These are phyloP conservation scores for Alternaria postmessia DNA, from an alignment of 2,329 filamentous ascomycete species.

Conservation along the genomic window DNA sequence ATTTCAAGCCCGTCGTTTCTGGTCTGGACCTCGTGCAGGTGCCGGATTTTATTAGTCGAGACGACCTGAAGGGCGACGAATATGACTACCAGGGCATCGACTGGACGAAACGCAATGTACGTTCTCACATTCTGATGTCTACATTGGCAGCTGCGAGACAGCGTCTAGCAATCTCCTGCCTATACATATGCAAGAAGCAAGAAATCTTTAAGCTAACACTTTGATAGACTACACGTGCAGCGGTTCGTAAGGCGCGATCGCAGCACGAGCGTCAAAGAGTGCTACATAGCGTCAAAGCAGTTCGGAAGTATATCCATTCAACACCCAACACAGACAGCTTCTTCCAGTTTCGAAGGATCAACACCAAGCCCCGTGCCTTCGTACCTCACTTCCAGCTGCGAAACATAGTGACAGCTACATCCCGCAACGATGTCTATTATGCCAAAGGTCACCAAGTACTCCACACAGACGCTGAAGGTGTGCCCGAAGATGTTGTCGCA, in stretches of 20 bases:
- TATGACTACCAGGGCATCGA: conserved; percentile 52
- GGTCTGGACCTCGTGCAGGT: conserved; percentile 36
- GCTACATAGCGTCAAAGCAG: conserved; percentile 22
- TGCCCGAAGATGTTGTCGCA: conserved; percentile 54
- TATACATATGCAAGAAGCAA: neutral
- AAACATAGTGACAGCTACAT: conserved; percentile 63
- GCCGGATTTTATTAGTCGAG: conserved; percentile 38
- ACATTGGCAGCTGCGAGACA: neutral
- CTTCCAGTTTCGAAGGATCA: conserved; percentile 60
- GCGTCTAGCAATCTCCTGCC: neutral
- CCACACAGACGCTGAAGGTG: conserved; percentile 59
- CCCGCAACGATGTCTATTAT: conserved; percentile 65
- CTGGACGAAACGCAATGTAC: conserved; percentile 40
- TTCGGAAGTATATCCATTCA: conserved; percentile 24
- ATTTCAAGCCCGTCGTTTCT: conserved; percentile 22
- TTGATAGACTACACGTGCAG: conserved; percentile 29
- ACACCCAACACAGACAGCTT: conserved; percentile 55
- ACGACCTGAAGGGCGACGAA: conserved; percentile 45
- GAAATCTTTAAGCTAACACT: neutral
- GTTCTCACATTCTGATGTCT: neutral
- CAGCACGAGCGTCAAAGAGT: conserved; percentile 34
- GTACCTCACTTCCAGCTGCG: conserved; percentile 68
- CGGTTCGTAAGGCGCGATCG: conserved; percentile 35
- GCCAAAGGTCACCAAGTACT: conserved; percentile 58
- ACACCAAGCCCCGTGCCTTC: conserved; percentile 59